Evolutionary conservation across 108 stramenopile genomes (phyloP).

Genomic region (Hondaea fermentalgiana): DNA sequence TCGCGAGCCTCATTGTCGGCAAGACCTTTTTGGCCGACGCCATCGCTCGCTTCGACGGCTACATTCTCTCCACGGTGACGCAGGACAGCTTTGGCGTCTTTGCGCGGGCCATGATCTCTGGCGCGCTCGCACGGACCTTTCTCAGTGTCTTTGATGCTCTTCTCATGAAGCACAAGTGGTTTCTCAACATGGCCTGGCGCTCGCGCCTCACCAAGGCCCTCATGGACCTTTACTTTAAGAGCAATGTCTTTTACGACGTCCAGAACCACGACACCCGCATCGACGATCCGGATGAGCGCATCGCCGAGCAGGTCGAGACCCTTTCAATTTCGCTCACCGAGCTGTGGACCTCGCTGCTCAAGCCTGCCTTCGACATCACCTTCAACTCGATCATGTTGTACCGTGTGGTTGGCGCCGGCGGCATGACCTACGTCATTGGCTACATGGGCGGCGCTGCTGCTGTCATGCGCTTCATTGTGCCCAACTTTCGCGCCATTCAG

Average conservation of each 20-base stretch:
- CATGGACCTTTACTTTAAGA: not conserved
- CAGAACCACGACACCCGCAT: slow-evolving; percentile 11
- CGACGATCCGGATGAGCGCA: not conserved
- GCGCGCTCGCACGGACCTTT: not conserved
- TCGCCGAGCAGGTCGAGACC: not conserved
- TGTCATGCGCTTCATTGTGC: not conserved
- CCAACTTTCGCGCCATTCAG: not conserved
- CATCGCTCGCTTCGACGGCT: slow-evolving; percentile 6
- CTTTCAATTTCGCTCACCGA: not conserved
- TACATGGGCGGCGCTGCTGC: not conserved
- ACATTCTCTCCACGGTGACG: slow-evolving; percentile 7
- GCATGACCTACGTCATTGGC: not conserved
- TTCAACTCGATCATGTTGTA: slow-evolving; percentile 4
- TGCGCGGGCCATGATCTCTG: not conserved
- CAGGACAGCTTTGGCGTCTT: not conserved
- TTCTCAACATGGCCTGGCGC: not conserved
- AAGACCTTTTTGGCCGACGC: slow-evolving; percentile 12
- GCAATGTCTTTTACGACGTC: not conserved
- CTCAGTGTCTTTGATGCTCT: not conserved
- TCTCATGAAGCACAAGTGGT: not conserved
- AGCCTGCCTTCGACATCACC: slow-evolving; percentile 12
- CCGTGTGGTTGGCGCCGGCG: not conserved
- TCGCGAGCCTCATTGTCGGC: not conserved
- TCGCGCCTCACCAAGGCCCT: not conserved
- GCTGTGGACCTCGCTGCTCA: not conserved